These are phyloP conservation scores for Euptelea pleiosperma DNA, from an alignment of 164 flowering plant species.

Conservation along the genomic window DNA sequence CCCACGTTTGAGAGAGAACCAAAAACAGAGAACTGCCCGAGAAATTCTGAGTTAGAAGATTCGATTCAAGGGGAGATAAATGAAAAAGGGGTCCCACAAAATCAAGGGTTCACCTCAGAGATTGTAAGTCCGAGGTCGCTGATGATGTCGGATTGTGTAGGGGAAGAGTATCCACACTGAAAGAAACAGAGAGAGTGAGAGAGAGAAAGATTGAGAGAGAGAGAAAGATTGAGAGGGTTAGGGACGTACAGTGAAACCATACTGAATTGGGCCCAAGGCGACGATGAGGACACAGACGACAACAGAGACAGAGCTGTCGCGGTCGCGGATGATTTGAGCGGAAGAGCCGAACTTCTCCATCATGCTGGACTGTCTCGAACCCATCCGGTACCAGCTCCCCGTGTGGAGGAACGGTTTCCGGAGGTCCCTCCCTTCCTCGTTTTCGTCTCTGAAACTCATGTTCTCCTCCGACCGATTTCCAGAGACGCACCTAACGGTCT, in stretches of 20 bases:
- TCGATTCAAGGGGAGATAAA: no score
- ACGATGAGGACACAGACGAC: conserved; percentile 74
- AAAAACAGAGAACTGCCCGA: conserved; percentile 52
- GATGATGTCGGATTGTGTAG: conserved; percentile 54
- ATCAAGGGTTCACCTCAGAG: conserved; percentile 48
- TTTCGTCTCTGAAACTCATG: conserved; percentile 68
- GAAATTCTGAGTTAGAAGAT: conserved; percentile 7
- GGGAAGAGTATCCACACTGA: conserved; percentile 70
- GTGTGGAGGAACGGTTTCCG: conserved; percentile 72
- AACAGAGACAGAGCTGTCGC: conserved; percentile 73
- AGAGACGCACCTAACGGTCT: background rate
- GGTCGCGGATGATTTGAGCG: conserved; percentile 59
- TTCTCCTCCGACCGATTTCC: no score
- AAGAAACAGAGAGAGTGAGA: background rate
- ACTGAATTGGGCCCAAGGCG: conserved; percentile 87
- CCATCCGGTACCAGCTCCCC: conserved; percentile 73
- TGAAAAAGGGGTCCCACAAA: background rate
- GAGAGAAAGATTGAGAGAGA: background rate
- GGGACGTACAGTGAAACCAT: conserved; percentile 70
- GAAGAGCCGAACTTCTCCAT: conserved; percentile 43
- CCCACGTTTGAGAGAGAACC: conserved; percentile 73
- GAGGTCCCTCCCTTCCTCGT: conserved; percentile 50
- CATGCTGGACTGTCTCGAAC: conserved; percentile 59
- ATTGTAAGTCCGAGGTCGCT: conserved; percentile 46
- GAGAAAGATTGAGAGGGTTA: background rate